Conservation (phyloP, 192 early-diverging fungal genomes). For the Entomortierella lignicola region DNA sequence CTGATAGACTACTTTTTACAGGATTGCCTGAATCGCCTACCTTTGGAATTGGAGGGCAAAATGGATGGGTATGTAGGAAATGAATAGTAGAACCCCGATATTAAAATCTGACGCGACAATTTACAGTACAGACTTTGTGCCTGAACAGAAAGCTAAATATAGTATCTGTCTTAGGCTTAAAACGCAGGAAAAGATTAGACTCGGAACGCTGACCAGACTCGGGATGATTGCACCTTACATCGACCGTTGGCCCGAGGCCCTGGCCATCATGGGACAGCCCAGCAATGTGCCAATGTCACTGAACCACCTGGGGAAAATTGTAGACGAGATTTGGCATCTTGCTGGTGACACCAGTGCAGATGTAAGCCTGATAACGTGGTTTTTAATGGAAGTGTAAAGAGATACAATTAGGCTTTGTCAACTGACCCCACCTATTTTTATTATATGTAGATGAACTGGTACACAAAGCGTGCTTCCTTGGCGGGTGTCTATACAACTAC, state of each 20-base stretch:
- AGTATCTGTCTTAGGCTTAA: constrained; percentile 32
- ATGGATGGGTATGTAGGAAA: constrained; percentile 58
- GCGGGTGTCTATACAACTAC: constrained; percentile 88
- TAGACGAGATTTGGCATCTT: constrained; percentile 89
- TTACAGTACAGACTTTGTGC: too few relatives aligned
- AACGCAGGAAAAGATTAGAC: constrained; percentile 67
- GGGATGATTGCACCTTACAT: constrained; percentile 79
- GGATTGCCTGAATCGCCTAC: constrained; percentile 67
- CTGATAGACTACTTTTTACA: constrained; percentile 83
- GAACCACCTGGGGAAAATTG: constrained; percentile 73
- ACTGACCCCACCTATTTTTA: not conserved
- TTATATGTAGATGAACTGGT: constrained; percentile 85
- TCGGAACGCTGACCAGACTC: constrained; percentile 72
- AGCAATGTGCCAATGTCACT: constrained; percentile 77
- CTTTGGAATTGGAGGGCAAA: constrained; percentile 71
- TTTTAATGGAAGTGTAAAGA: too few relatives aligned
- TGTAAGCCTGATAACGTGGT: constrained; percentile 54
- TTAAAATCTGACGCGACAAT: too few relatives aligned
- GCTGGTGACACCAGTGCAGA: constrained; percentile 87
- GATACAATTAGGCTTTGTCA: not conserved
- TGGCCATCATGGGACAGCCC: constrained; percentile 81
- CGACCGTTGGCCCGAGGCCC: constrained; percentile 81
- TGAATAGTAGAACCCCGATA: not conserved
- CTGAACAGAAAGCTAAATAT: not conserved
- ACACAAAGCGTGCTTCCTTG: constrained; percentile 82